Evolutionary conservation across 1,284 basidiomycete genomes (phyloP).

Genomic region (Cutaneotrichosporon arboriforme): DNA sequence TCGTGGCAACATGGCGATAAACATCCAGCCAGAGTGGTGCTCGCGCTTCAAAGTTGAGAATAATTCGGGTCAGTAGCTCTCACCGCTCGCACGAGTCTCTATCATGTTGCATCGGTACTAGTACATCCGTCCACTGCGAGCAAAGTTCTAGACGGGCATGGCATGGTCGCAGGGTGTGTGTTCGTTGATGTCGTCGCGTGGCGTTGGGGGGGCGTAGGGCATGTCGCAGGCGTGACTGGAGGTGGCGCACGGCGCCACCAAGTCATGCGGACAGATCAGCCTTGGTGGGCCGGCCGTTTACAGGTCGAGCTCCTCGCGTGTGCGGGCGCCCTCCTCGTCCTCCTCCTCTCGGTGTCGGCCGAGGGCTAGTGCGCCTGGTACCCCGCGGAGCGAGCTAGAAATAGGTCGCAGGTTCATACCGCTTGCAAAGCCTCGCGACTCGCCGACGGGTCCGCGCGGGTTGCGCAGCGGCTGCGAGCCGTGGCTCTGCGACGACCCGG

Average conservation of each 20-base stretch:
- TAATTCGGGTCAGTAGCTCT: no score
- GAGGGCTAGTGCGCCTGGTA: slow-evolving; percentile 15
- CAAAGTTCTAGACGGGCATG: slow-evolving; percentile 6
- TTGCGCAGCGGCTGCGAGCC: slow-evolving; percentile 33
- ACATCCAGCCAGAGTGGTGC: no score
- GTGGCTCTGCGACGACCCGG: slow-evolving; percentile 1
- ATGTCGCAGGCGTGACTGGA: not conserved
- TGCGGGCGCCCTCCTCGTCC: slow-evolving; percentile 26
- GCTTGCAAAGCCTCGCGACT: slow-evolving; percentile 24
- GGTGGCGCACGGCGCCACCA: not conserved
- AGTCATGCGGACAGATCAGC: no score
- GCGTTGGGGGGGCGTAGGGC: not conserved
- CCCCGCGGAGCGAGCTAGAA: slow-evolving; percentile 18
- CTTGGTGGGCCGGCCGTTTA: slow-evolving; percentile 1
- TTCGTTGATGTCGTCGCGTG: slow-evolving; percentile 1
- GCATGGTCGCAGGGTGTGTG: slow-evolving; percentile 7
- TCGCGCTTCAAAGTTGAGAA: no score
- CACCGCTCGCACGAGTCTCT: no score
- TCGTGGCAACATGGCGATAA: no score
- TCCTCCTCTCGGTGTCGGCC: slow-evolving; percentile 33
- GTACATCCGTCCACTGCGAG: slow-evolving; percentile 3
- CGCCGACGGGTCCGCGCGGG: slow-evolving; percentile 42
- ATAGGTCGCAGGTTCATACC: slow-evolving; percentile 10
- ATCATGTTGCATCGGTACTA: not conserved
- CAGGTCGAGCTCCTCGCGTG: slow-evolving; percentile 16